phyloP scores from a whole-genome alignment of 2,329 filamentous ascomycete species.

The Penicillium decumbens region DNA sequence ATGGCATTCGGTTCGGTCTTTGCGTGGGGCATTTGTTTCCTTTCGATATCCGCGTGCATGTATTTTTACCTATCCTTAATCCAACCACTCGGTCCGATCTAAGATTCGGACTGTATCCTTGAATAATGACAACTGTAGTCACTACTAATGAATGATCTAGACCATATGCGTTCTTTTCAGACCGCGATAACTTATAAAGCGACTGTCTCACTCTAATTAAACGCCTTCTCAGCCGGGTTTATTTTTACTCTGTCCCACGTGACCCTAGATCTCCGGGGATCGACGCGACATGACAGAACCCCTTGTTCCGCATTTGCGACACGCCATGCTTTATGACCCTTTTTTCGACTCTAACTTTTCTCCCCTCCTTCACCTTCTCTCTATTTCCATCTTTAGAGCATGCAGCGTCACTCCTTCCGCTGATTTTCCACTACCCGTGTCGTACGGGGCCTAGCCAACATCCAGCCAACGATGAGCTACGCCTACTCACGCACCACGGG shows the following conservation, averaged over 20 bases:
- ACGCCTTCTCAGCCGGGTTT: background rate
- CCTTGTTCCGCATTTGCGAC: slow-evolving; percentile 7
- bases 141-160: background rate
- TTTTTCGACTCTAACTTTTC: background rate
- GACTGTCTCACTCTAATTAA: background rate
- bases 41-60: slow-evolving; percentile 8
- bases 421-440: slow-evolving; percentile 14
- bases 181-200: background rate
- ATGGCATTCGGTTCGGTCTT: background rate
- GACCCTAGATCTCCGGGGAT: slow-evolving; percentile 4
- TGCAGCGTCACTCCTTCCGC: slow-evolving; percentile 19
- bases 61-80: slow-evolving; percentile 17
- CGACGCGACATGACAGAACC: slow-evolving; percentile 4
- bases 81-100: background rate
- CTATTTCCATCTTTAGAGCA: slow-evolving; percentile 9
- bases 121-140: background rate
- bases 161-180: background rate
- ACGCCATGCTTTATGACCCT: slow-evolving; percentile 4
- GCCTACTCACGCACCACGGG: slow-evolving; percentile 28
- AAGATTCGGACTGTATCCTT: background rate
- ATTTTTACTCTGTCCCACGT: slow-evolving; percentile 9
- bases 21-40: background rate
- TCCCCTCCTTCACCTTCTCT: slow-evolving; percentile 3
- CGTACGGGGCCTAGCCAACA: slow-evolving; percentile 13
- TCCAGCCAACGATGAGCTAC: slow-evolving; percentile 32